These are phyloP conservation scores for Trichosporon sp. DNA, from an alignment of 1,284 basidiomycete species.

Conservation along the genomic window DNA sequence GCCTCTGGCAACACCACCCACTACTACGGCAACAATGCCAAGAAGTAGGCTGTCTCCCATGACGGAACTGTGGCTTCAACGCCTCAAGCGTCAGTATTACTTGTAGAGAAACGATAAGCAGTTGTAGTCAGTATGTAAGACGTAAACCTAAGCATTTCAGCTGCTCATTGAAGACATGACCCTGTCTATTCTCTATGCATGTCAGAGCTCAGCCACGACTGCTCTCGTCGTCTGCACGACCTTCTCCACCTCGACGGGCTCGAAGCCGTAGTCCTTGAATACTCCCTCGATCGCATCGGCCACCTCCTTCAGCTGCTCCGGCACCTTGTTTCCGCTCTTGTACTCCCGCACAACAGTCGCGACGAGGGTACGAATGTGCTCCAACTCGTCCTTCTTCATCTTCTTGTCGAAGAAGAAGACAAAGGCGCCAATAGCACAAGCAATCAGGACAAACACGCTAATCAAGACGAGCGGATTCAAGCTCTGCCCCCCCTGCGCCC, in stretches of 20 bases:
- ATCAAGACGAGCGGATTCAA: background rate
- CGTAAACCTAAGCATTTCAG: too few relatives aligned
- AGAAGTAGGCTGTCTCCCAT: slow-evolving; percentile 13
- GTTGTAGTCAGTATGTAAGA: too few relatives aligned
- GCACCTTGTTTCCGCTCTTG: background rate
- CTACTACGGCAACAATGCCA: slow-evolving; percentile 15
- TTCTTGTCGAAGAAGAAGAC: background rate
- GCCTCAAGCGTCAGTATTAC: too few relatives aligned
- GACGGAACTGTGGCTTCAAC: too few relatives aligned
- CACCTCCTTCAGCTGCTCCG: background rate
- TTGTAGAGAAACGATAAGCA: too few relatives aligned
- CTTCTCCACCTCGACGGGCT: background rate
- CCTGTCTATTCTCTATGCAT: too few relatives aligned
- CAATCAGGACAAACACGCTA: background rate
- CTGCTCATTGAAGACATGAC: too few relatives aligned
- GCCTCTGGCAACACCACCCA: slow-evolving; percentile 48
- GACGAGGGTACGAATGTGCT: background rate
- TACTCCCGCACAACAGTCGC: background rate
- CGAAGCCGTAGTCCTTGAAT: background rate
- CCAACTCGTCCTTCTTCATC: background rate
- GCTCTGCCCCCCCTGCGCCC: background rate
- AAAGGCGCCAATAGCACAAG: background rate
- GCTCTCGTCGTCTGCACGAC: background rate
- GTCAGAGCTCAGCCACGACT: background rate
- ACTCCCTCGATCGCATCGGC: background rate